Conservation (phyloP, 208 protist species). For the Porcisia hertigi region DNA sequence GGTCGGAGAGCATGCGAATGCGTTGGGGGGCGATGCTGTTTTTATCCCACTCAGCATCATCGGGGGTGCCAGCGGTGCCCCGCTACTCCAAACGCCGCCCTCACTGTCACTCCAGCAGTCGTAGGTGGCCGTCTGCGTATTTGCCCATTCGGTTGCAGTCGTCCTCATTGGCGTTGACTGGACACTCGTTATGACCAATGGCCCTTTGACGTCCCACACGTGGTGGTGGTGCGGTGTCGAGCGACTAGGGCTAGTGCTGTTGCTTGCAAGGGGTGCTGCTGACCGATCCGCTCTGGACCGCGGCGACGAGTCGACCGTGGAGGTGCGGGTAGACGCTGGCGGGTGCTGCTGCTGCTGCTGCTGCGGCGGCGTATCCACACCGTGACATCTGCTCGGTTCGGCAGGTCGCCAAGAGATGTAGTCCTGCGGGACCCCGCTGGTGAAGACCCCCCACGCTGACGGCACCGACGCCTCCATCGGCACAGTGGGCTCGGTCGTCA, state of each 20-base stretch:
- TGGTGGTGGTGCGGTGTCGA: background rate
- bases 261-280: background rate
- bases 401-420: conserved; percentile 2
- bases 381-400: background rate
- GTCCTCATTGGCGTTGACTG: background rate
- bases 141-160: background rate
- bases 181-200: conserved; percentile 10
- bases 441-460: conserved; percentile 29
- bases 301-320: background rate
- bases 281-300: background rate
- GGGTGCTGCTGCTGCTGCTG: background rate
- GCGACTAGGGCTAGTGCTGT: background rate
- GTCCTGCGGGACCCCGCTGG: conserved; percentile 40
- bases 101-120: background rate
- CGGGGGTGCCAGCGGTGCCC: background rate
- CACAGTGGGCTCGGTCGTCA: background rate
- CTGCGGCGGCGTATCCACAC: conserved; percentile 1
- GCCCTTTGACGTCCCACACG: conserved; percentile 21
- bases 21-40: background rate
- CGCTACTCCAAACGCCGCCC: conserved; percentile 1
- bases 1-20: background rate
- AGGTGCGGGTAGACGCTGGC: background rate
- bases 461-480: background rate
- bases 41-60: background rate
- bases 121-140: background rate